Evolutionary conservation across 2,329 filamentous ascomycete genomes (phyloP).

Genomic region (Fusarium algeriense): DNA sequence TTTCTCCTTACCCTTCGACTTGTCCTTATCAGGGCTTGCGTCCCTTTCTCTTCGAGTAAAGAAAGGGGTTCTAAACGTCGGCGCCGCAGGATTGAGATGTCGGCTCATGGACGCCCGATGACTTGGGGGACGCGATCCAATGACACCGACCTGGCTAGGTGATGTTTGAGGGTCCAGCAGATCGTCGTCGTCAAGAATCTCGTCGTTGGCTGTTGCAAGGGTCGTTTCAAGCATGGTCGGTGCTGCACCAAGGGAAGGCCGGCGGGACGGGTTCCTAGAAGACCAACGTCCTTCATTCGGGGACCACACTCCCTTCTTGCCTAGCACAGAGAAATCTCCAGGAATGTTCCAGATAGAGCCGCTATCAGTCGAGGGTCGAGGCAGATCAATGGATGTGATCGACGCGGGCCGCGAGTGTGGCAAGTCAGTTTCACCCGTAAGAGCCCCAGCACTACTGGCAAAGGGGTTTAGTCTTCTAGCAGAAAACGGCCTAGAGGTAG

Average conservation of each 20-base stretch:
- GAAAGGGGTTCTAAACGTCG: slow-evolving; percentile 84
- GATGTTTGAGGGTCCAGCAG: slow-evolving; percentile 64
- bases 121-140: slow-evolving; percentile 79
- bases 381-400: slow-evolving; percentile 76
- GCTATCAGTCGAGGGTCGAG: slow-evolving; percentile 83
- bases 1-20: slow-evolving; percentile 52
- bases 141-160: slow-evolving; percentile 74
- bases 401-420: slow-evolving; percentile 75
- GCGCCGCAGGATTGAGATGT: slow-evolving; percentile 87
- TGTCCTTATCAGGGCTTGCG: slow-evolving; percentile 41
- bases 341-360: slow-evolving; percentile 78
- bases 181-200: slow-evolving; percentile 71
- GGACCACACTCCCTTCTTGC: slow-evolving; percentile 76
- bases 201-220: slow-evolving; percentile 73
- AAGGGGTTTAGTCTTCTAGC: slow-evolving; percentile 61
- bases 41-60: slow-evolving; percentile 62
- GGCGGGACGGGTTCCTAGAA: slow-evolving; percentile 78
- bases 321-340: slow-evolving; percentile 57
- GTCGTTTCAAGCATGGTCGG: slow-evolving; percentile 72
- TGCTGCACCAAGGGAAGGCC: slow-evolving; percentile 84
- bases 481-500: slow-evolving; percentile 55
- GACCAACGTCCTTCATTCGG: slow-evolving; percentile 64
- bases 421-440: slow-evolving; percentile 67
- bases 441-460: slow-evolving; percentile 61
- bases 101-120: slow-evolving; percentile 62